phyloP scores from a whole-genome alignment of 176 grass and related monocot genomes.

The Rhynchospora tenuis region DNA sequence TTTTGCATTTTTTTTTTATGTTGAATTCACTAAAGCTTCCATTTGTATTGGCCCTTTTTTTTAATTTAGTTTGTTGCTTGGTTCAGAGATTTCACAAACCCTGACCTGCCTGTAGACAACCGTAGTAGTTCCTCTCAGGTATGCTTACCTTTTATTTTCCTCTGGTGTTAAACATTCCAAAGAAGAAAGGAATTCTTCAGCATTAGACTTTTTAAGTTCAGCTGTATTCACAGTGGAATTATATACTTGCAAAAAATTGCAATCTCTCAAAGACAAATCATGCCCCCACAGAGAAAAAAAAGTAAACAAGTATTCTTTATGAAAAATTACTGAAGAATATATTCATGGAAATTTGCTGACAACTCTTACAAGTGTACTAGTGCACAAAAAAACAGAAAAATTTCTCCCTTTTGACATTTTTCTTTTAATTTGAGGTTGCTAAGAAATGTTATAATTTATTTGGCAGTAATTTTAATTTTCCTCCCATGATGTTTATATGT shows the following conservation, averaged over 20 bases:
- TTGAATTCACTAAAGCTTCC: neutral
- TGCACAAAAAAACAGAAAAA: neutral
- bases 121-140: conserved; percentile 70
- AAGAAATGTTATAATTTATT: neutral
- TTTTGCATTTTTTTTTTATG: neutral
- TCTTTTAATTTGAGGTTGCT: neutral
- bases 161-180: neutral
- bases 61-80: conserved; percentile 8
- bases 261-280: neutral
- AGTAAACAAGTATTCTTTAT: neutral
- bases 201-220: neutral
- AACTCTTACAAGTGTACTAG: neutral
- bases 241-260: neutral
- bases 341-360: neutral
- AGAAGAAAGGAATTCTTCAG: neutral
- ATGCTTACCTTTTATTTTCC: neutral
- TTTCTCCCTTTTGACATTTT: neutral
- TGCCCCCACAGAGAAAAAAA: neutral
- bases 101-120: conserved; percentile 84
- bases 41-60: neutral
- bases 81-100: conserved; percentile 95
- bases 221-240: neutral
- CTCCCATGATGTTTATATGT: neutral
- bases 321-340: neutral
- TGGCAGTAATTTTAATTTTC: neutral